These are phyloP conservation scores for Lactarius quietus DNA, from an alignment of 768 basidiomycete genomes.

Conservation along the genomic window DNA sequence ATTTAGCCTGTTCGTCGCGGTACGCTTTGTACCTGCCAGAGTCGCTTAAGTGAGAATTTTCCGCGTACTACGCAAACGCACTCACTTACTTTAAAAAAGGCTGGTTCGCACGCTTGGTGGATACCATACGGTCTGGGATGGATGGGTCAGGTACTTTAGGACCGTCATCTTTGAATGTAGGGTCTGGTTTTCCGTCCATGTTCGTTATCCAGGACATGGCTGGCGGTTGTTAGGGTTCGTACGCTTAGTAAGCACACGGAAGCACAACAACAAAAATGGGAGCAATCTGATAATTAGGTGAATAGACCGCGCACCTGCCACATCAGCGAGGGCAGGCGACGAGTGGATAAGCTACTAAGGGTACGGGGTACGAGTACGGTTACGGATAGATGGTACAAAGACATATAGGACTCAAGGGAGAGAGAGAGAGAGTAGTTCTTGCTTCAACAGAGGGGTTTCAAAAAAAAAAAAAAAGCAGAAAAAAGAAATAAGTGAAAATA, in stretches of 20 bases:
- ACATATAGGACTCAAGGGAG: constrained; percentile 10
- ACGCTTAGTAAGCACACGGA: not conserved
- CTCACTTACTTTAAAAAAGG: constrained; percentile 52
- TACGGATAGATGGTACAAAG: constrained; percentile 21
- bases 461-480: not conserved
- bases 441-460: constrained; percentile 5
- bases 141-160: constrained; percentile 59
- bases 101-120: constrained; percentile 77
- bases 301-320: constrained; percentile 15
- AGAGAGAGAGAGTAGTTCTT: constrained; percentile 17
- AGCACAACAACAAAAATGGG: not conserved
- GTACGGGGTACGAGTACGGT: constrained; percentile 21
- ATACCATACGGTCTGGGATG: constrained; percentile 66
- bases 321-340: constrained; percentile 1
- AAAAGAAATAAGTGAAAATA: not conserved
- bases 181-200: constrained; percentile 34
- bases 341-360: constrained; percentile 23
- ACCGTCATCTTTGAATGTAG: constrained; percentile 36
- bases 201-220: constrained; percentile 68
- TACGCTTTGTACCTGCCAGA: constrained; percentile 59
- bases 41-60: no score
- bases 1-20: constrained; percentile 54
- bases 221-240: not conserved
- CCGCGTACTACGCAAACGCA: no score
- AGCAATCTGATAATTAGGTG: constrained; percentile 24